Base-by-base conservation (phyloP, 1,284 basidiomycete species). In the Inonotus obliquus region DNA sequence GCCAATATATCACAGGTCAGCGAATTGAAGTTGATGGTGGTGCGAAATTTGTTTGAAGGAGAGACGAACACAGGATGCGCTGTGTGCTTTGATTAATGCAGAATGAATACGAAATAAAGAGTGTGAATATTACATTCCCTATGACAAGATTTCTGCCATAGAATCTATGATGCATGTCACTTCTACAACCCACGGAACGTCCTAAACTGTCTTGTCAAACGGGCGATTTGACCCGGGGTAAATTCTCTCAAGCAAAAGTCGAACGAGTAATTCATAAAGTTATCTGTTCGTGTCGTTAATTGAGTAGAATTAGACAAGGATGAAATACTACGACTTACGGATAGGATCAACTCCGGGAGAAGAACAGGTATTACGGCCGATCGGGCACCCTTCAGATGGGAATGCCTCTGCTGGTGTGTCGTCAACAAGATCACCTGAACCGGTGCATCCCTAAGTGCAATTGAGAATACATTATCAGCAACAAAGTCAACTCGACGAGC, bases 321-420 rank as follows among this genome's bases (percentile, higher is more conserved):
- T 9, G 14, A 27, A 54, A 27, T 27, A 14, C 9, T 41, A 49
- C 39, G 61, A 76, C 77, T 69, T 70, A 77, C 77, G 76, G 69
- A 82, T 78, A 27, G 77, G 77, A 68, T 80, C 77, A 62, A 74
- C 72, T 59, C 79, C 79, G 48, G 71, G 69, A 54, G 72, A 70
- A 19, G 72, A 64, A 72, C 81, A 83, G 38, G 79, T 80, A 65
- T 82, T 78, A 37, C 79, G 75, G 47, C 76, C 74, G 37, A 70
- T 74, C 29, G 79, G 80, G 70, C 80, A 82, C 11, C 79, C 79
- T 39, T 65, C 75, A 3, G 79, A 77, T 64, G 79, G 60, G n/a
- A 69, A 69, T 1, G 74, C 72, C 70, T 82, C 81, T 23, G 78
- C 68, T 14, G 81, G 78, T 1, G 82, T 83, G 66, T 85, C 83